Base-by-base conservation (phyloP, 23 red algal species). In the Gracilaria domingensis region DNA sequence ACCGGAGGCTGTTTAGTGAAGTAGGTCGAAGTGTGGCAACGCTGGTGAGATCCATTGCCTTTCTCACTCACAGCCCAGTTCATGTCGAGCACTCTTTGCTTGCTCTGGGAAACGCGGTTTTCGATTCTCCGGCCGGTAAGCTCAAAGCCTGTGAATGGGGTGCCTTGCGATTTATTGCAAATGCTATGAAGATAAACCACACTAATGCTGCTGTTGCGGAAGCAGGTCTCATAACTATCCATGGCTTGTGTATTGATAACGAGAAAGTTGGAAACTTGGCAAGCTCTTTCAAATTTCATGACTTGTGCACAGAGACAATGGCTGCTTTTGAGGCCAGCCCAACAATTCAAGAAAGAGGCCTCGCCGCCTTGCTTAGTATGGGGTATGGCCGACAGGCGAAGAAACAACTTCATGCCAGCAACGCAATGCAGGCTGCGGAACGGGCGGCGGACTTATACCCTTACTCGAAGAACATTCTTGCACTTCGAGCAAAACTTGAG, bases 61-160 rank as follows among this genome's bases (percentile, higher is more conserved):
- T 57, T 42, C 84, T 87, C 38, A 45, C 7, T n/a, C 47, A 71
- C 39, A 34, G 54, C 20, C 84, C 84, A 42, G n/a, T 58, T 40
- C 84, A 87, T 9, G 47, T 87, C 51, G 84, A 87, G 28, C 84
- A 87, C 9, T 21, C 84, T 4, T 57, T 87, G 65, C 64, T 87
- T 50, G 84, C 84, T 37, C 32, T 87, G 39, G 84, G 84, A 75
- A 87, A 87, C 32, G 84, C 84, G 24, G 67, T 87, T 35, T 87
- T 87, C 50, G 84, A 87, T 37, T 50, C 45, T 24, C 67, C 64
- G 0, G 8, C 24, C 7, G 65, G 67, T 16, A 87, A 87, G 51
- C 40, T 51, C 14, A 44, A 37, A 8, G 84, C 51, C 4, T 71
- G 67, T 40, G 42, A 75, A 45, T 57, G 24, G 16, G 84, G 84